These are phyloP conservation scores for Tylopilus sp. DNA, from an alignment of 1,284 basidiomycete species.

Conservation along the genomic window DNA sequence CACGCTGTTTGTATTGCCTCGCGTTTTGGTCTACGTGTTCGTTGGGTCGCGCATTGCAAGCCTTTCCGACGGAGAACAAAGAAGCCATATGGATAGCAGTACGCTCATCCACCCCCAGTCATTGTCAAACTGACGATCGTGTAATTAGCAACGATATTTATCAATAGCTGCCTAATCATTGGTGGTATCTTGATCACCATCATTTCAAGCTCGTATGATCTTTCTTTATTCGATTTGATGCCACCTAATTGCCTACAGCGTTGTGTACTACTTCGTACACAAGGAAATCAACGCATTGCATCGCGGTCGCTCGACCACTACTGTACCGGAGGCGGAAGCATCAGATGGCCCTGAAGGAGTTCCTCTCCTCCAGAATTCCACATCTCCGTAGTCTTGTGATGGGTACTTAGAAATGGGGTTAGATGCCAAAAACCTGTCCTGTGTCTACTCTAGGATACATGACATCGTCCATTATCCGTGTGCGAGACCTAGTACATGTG, in stretches of 20 bases:
- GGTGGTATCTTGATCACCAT: constrained; percentile 67
- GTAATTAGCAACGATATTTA: constrained; percentile 66
- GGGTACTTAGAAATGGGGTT: not conserved
- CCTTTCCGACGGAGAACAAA: constrained; percentile 80
- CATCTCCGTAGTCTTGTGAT: constrained; percentile 1
- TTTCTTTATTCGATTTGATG: constrained; percentile 4
- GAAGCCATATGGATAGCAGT: constrained; percentile 82
- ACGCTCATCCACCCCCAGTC: constrained; percentile 32
- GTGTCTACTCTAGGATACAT: not conserved
- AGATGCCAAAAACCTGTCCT: not conserved
- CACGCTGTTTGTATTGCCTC: constrained; percentile 77
- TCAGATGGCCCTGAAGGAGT: constrained; percentile 72
- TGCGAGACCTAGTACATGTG: constrained; percentile 73
- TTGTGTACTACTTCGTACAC: constrained; percentile 72
- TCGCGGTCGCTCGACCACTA: constrained; percentile 60
- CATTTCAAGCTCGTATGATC: constrained; percentile 72
- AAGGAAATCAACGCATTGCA: constrained; percentile 68
- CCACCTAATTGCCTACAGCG: constrained; percentile 50
- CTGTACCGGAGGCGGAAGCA: constrained; percentile 69
- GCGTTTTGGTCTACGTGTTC: constrained; percentile 78
- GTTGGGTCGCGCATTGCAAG: constrained; percentile 81
- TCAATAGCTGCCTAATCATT: constrained; percentile 70
- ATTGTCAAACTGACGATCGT: constrained; percentile 20
- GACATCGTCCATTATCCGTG: constrained; percentile 15
- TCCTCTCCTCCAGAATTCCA: constrained; percentile 58